phyloP scores from a whole-genome alignment of 1,284 basidiomycete genomes.

The Microbotryum scabiosae region DNA sequence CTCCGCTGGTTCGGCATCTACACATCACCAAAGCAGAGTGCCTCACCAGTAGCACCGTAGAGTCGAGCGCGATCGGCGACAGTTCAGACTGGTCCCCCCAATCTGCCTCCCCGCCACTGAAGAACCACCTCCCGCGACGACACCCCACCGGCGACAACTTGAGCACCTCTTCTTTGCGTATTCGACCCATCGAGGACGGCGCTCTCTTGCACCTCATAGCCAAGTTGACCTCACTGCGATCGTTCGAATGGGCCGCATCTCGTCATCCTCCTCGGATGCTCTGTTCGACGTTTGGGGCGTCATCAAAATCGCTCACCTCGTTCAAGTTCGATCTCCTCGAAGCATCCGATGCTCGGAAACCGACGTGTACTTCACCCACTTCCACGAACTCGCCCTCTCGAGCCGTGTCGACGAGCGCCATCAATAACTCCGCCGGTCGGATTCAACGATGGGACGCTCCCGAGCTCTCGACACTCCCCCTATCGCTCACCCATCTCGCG shows the following conservation, averaged over 20 bases:
- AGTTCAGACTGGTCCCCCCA: neutral
- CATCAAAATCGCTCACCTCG: neutral
- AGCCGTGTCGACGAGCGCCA: neutral
- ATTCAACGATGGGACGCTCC: constrained; percentile 21
- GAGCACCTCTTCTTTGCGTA: neutral
- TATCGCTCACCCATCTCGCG: constrained; percentile 1
- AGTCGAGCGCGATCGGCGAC: neutral
- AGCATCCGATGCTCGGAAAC: neutral
- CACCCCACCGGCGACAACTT: neutral
- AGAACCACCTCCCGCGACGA: neutral
- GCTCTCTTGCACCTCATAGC: constrained; percentile 15
- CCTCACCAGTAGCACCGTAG: neutral
- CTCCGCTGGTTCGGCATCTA: neutral
- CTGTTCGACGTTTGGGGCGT: constrained; percentile 18
- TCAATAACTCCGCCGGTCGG: neutral
- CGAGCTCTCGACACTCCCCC: constrained; percentile 11
- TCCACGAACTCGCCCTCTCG: neutral
- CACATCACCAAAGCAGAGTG: neutral
- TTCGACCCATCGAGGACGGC: constrained; percentile 7
- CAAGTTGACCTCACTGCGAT: constrained; percentile 6
- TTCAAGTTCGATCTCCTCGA: constrained; percentile 17
- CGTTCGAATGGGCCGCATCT: constrained; percentile 17
- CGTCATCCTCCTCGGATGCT: constrained; percentile 17
- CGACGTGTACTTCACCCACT: neutral
- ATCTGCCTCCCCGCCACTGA: neutral